These are phyloP conservation scores for Albizia julibrissin DNA, from an alignment of 306 rosid genomes.

Conservation along the genomic window DNA sequence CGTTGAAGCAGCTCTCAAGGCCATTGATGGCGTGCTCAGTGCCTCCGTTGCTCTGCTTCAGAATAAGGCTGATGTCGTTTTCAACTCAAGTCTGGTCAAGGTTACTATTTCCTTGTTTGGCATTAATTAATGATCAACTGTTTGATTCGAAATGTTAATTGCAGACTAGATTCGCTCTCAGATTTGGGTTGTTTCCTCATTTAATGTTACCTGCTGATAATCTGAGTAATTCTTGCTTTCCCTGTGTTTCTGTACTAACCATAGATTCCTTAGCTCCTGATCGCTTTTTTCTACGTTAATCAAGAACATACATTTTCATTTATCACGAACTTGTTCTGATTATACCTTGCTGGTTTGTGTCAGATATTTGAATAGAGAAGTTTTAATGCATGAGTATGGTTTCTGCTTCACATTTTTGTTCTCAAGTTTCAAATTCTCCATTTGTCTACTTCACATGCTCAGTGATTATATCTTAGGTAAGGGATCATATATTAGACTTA, in stretches of 20 bases:
- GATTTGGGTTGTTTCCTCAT: not conserved
- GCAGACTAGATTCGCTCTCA: not conserved
- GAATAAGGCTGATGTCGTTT: constrained; percentile 89
- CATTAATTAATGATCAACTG: not conserved
- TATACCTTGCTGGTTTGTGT: not conserved
- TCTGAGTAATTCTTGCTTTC: not conserved
- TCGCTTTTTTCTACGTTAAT: not conserved
- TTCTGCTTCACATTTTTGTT: not conserved
- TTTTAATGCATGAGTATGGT: not conserved
- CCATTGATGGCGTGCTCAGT: constrained; percentile 61
- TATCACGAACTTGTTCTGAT: not conserved
- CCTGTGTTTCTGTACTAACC: not conserved
- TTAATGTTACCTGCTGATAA: not conserved
- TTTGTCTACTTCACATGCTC: not conserved
- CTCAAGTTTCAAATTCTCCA: not conserved
- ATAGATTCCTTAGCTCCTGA: not conserved
- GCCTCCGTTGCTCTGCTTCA: constrained; percentile 94
- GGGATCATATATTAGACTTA: not conserved
- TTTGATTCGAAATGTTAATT: not conserved
- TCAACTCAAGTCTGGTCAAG: constrained; percentile 70
- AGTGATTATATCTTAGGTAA: not conserved
- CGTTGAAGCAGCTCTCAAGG: constrained; percentile 71
- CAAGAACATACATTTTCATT: constrained; percentile 15
- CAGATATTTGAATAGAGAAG: not conserved
- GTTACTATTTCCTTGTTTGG: constrained; percentile 36